Conservation (phyloP, 345 rosid species). For the Anacardium occidentale region DNA sequence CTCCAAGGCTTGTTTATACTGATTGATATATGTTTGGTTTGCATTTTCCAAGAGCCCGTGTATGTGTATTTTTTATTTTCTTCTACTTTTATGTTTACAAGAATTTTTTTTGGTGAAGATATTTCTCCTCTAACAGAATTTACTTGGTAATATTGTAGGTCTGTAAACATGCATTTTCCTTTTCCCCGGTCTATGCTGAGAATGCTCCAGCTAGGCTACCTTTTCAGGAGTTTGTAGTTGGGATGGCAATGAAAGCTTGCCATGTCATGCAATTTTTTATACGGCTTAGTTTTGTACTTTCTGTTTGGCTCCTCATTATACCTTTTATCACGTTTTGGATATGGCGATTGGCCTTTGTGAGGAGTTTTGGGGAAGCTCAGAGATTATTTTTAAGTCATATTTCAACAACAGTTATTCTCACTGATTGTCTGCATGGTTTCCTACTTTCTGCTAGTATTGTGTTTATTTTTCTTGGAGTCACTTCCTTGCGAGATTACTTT, state of each 20-base stretch:
- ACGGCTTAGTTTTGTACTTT: constrained; percentile 90
- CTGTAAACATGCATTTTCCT: constrained; percentile 92
- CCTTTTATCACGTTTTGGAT: constrained; percentile 97
- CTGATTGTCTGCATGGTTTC: constrained; percentile 98
- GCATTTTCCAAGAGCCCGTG: background rate
- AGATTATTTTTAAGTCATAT: constrained; percentile 89
- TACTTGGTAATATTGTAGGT: constrained; percentile 48
- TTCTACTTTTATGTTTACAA: background rate
- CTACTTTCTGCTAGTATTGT: constrained; percentile 96
- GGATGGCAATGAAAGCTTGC: constrained; percentile 94
- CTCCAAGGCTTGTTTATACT: background rate
- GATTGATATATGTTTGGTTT: background rate
- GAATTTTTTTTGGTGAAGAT: background rate
- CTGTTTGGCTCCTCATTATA: constrained; percentile 93
- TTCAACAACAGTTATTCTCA: constrained; percentile 79
- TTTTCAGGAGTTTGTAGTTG: constrained; percentile 94
- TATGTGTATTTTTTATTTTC: background rate
- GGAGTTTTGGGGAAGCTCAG: constrained; percentile 93
- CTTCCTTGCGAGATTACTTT: constrained; percentile 93
- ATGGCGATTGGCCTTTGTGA: constrained; percentile 90
- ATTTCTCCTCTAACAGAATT: background rate
- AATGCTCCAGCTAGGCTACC: constrained; percentile 98
- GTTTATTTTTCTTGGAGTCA: constrained; percentile 93
- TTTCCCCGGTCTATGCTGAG: constrained; percentile 95
- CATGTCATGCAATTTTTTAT: constrained; percentile 89